Conservation (phyloP, 1,284 basidiomycete genomes). For the Trametes sp. region DNA sequence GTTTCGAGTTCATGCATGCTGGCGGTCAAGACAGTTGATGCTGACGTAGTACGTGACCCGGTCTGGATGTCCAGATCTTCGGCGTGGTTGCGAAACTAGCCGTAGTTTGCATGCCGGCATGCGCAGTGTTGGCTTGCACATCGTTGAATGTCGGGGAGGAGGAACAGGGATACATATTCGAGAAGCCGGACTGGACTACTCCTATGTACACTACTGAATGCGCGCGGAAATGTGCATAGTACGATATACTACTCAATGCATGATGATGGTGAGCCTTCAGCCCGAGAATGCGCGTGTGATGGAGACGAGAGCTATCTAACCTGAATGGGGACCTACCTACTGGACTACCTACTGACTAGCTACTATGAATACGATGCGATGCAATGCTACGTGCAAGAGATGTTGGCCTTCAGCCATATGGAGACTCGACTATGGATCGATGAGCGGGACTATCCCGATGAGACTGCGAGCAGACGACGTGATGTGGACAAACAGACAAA, state of each 20-base stretch:
- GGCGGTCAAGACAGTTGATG: background rate
- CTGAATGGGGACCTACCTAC: slow-evolving; percentile 19
- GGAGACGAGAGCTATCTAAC: slow-evolving; percentile 32
- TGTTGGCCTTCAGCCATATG: slow-evolving; percentile 42
- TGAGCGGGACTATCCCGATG: slow-evolving; percentile 21
- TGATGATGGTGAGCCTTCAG: slow-evolving; percentile 38
- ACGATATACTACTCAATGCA: slow-evolving; percentile 42
- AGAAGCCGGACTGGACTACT: slow-evolving; percentile 4
- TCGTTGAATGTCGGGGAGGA: slow-evolving; percentile 6
- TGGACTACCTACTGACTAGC: slow-evolving; percentile 25
- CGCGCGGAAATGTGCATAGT: slow-evolving; percentile 41
- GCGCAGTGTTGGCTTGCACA: background rate
- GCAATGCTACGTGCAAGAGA: slow-evolving; percentile 25
- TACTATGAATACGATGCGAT: slow-evolving; percentile 25
- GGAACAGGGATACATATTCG: slow-evolving; percentile 12
- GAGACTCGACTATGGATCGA: slow-evolving; percentile 12
- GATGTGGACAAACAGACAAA: slow-evolving; percentile 21
- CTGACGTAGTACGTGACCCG: too few species aligned
- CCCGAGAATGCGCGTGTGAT: slow-evolving; percentile 24
- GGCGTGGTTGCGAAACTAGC: background rate
- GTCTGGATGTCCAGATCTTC: background rate
- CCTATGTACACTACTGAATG: slow-evolving; percentile 11
- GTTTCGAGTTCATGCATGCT: slow-evolving; percentile 10
- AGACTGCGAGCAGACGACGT: slow-evolving; percentile 29
- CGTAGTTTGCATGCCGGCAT: background rate